These are phyloP conservation scores for Russula emetica DNA, from an alignment of 768 basidiomycete species.

Conservation along the genomic window DNA sequence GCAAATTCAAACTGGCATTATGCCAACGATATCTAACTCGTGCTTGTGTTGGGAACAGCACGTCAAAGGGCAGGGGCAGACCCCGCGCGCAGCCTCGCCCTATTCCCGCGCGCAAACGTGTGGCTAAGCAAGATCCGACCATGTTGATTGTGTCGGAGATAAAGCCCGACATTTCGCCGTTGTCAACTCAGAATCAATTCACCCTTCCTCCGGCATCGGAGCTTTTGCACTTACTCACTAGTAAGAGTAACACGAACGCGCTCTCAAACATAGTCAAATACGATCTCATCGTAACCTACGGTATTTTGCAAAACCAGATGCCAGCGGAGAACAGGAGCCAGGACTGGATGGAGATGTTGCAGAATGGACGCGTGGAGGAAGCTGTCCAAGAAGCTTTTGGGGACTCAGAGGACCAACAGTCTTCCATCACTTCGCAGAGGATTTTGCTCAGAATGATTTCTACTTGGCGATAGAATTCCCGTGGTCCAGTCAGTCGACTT, in stretches of 20 bases:
- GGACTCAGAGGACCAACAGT: conserved; percentile 7
- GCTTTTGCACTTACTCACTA: conserved; percentile 24
- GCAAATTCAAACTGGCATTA: conserved; percentile 34
- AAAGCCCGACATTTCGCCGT: neutral
- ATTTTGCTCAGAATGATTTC: conserved; percentile 21
- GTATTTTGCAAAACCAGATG: conserved; percentile 29
- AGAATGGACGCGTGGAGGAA: conserved; percentile 20
- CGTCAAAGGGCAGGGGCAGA: conserved; percentile 25
- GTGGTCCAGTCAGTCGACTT: neutral
- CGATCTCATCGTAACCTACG: conserved; percentile 33
- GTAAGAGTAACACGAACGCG: conserved; percentile 4
- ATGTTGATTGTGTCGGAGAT: neutral
- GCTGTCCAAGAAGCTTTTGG: conserved; percentile 24
- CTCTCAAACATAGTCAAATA: conserved; percentile 27
- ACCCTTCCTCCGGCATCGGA: conserved; percentile 25
- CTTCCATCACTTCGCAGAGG: neutral
- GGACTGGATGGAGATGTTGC: conserved; percentile 27
- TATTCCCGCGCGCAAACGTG: conserved; percentile 23
- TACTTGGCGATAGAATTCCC: conserved; percentile 19
- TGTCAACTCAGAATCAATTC: conserved; percentile 12
- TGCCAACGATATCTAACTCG: conserved; percentile 31
- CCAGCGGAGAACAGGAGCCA: conserved; percentile 11
- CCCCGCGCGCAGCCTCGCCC: conserved; percentile 32
- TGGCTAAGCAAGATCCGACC: conserved; percentile 3
- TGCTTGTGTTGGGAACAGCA: neutral